phyloP scores from a whole-genome alignment of 257 asterid species.

The Solanum corneliomulleri region DNA sequence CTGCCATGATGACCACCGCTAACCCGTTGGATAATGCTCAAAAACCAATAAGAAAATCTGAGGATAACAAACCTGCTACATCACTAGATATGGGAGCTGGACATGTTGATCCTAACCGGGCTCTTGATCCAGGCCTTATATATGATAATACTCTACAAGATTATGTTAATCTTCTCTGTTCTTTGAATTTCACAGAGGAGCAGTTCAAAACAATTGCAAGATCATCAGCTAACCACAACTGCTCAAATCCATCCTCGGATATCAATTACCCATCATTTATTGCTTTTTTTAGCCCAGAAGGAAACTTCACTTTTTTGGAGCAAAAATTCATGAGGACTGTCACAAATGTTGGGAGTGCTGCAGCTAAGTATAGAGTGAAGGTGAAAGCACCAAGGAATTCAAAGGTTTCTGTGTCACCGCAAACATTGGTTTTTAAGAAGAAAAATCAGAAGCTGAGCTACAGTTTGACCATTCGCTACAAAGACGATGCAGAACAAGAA shows the following conservation, averaged over 20 bases:
- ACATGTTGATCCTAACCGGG: constrained; percentile 4
- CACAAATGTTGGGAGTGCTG: constrained; percentile 8
- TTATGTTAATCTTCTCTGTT: constrained; percentile 1
- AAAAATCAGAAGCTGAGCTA: constrained; percentile 7
- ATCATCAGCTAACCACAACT: neutral
- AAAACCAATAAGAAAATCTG: neutral
- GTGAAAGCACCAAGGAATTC: neutral
- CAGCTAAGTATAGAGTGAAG: neutral
- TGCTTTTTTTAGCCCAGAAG: neutral
- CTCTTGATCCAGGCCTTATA: constrained; percentile 4
- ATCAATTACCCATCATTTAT: constrained; percentile 16
- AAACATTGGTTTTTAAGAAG: neutral
- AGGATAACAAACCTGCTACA: neutral
- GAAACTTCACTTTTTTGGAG: neutral
- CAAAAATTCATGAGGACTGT: constrained; percentile 8
- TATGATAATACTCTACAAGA: neutral
- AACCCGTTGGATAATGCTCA: constrained; percentile 13
- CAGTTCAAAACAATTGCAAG: constrained; percentile 8
- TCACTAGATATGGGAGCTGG: constrained; percentile 5
- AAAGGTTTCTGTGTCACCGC: neutral
- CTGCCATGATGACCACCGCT: constrained; percentile 33
- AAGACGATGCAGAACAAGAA: neutral
- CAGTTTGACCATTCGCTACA: neutral
- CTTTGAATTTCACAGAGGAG: neutral
- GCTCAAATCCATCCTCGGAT: constrained; percentile 3